Percentiles rank a stretch among this genome's conserved stretches.
phyloP scores from a whole-genome alignment of 805 yeast species.

The Hyphopichia homilentoma region DNA sequence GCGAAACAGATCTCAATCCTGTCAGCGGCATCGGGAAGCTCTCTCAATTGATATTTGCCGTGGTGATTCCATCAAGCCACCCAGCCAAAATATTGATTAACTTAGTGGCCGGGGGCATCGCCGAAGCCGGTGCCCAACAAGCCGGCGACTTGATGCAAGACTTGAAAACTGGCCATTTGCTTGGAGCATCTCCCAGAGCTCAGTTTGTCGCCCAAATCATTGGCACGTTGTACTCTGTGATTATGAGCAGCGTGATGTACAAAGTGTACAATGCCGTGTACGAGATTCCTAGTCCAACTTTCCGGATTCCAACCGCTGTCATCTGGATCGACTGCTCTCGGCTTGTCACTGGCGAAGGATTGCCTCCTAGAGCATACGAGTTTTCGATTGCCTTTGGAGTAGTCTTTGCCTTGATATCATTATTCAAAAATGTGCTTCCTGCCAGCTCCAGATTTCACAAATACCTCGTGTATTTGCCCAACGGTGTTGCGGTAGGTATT shows the following conservation, averaged over 20 bases:
- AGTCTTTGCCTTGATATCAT: conserved; percentile 64
- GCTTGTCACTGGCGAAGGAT: conserved; percentile 83
- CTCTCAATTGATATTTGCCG: conserved; percentile 84
- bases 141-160: conserved; percentile 99
- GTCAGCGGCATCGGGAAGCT: conserved; percentile 95
- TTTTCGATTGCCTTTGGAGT: conserved; percentile 61
- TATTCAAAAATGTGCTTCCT: conserved; percentile 55
- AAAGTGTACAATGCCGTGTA: conserved; percentile 76
- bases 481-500: conserved; percentile 96
- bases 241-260: conserved; percentile 80
- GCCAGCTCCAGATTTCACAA: conserved; percentile 35
- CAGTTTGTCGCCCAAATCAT: conserved; percentile 88
- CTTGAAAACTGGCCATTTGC: conserved; percentile 84
- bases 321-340: conserved; percentile 97
- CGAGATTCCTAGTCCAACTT: conserved; percentile 76
- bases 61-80: conserved; percentile 66
- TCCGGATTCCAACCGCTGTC: conserved; percentile 90
- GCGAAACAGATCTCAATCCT: conserved; percentile 95
- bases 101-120: conserved; percentile 91
- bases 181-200: conserved; percentile 90
- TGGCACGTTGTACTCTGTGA: conserved; percentile 82
- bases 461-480: conserved; percentile 64
- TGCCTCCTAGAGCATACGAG: conserved; percentile 73
- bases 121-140: conserved; percentile 99
- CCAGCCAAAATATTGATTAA: conserved; percentile 84